Conservation (phyloP, 2,329 filamentous ascomycete species). For the Diaporthe destruens region DNA sequence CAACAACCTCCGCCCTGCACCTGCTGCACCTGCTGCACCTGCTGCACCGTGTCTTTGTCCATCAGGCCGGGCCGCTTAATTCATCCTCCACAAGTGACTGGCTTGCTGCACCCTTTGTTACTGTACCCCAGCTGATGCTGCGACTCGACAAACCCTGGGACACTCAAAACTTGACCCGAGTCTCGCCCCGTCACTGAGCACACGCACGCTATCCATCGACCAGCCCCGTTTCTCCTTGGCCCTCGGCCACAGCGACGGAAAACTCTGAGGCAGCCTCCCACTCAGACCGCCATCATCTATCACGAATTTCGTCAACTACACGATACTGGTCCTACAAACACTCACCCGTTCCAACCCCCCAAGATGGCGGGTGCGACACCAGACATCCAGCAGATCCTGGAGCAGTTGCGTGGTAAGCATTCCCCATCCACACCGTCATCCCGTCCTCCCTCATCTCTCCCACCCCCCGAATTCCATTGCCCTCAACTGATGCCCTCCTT, state of each 20-base stretch:
- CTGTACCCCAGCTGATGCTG: conserved; percentile 8
- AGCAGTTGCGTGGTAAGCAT: conserved; percentile 41
- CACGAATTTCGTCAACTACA: conserved; percentile 12
- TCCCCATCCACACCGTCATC: background rate
- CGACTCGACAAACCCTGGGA: conserved; percentile 4
- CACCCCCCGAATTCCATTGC: background rate
- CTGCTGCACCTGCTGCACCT: conserved; percentile 6
- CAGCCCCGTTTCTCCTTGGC: conserved; percentile 16
- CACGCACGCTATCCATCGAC: background rate
- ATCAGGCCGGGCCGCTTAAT: conserved; percentile 1
- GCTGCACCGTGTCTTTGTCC: conserved; percentile 18
- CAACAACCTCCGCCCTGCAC: conserved; percentile 4
- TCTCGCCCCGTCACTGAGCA: background rate
- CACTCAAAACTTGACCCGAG: conserved; percentile 12
- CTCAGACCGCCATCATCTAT: background rate
- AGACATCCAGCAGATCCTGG: conserved; percentile 41
- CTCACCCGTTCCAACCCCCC: background rate
- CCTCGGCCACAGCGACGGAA: conserved; percentile 12
- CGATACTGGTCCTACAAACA: background rate
- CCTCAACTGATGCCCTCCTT: background rate
- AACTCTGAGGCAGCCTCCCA: conserved; percentile 7
- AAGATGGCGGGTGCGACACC: conserved; percentile 41
- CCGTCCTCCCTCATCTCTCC: background rate
- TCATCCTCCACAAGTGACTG: background rate
- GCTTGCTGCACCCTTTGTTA: background rate